phyloP scores from a whole-genome alignment of 2,329 filamentous ascomycete genomes.

The Paecilomyces formosus region DNA sequence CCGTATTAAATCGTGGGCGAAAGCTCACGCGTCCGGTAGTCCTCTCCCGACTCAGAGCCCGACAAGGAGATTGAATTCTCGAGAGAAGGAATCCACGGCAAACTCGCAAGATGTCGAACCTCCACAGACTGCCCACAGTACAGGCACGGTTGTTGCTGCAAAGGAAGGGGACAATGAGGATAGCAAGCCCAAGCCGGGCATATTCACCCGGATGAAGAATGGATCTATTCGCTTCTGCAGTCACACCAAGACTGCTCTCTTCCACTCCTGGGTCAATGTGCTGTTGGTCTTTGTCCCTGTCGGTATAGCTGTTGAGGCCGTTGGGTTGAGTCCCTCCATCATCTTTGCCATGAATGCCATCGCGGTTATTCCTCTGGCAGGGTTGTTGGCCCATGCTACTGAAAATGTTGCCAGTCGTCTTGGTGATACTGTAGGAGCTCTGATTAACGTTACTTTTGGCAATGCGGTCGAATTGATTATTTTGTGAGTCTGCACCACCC shows the following conservation, averaged over 20 bases:
- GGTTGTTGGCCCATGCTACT: conserved; percentile 64
- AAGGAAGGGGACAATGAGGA: neutral
- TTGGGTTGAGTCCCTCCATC: conserved; percentile 48
- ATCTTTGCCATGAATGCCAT: conserved; percentile 69
- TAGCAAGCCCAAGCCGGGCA: neutral
- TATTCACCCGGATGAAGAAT: conserved; percentile 18
- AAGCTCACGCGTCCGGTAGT: neutral
- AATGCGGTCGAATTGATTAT: conserved; percentile 77
- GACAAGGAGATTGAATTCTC: neutral
- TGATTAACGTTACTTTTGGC: conserved; percentile 71
- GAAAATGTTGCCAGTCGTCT: conserved; percentile 66
- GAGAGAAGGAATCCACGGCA: neutral
- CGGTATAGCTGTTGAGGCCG: conserved; percentile 31
- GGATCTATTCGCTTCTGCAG: conserved; percentile 22
- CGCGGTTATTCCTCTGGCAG: conserved; percentile 68
- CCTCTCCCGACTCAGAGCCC: neutral
- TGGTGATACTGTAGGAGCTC: conserved; percentile 64
- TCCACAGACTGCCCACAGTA: neutral
- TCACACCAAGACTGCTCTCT: conserved; percentile 27
- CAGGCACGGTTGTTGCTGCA: neutral
- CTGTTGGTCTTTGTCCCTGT: conserved; percentile 35
- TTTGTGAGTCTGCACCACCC: conserved; percentile 45
- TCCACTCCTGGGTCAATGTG: conserved; percentile 37
- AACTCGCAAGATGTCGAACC: neutral
- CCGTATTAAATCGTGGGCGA: neutral